Evolutionary conservation across 495 filamentous ascomycete species (phyloP).

Genomic region (Stereocaulon alpinum): DNA sequence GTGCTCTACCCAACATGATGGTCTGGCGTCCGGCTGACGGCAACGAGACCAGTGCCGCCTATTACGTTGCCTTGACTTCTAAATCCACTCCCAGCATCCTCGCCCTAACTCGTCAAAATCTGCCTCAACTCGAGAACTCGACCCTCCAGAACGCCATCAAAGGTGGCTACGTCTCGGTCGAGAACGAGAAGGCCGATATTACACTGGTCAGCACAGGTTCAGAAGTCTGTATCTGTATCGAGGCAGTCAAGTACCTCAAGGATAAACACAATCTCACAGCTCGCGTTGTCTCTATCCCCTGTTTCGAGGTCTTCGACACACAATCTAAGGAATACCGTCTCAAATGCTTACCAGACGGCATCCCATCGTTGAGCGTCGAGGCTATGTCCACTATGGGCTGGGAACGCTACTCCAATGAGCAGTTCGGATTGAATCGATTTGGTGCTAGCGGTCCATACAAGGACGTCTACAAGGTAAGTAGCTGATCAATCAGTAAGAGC

Average conservation of each 20-base stretch:
- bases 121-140: constrained; percentile 92
- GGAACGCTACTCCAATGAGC: constrained; percentile 98
- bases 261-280: constrained; percentile 81
- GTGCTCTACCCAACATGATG: constrained; percentile 98
- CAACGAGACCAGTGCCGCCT: constrained; percentile 96
- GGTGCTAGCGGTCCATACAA: constrained; percentile 95
- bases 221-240: constrained; percentile 87
- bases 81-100: constrained; percentile 87
- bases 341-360: constrained; percentile 82
- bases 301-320: constrained; percentile 93
- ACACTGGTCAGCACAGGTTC: constrained; percentile 93
- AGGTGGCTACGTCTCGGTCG: constrained; percentile 86
- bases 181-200: constrained; percentile 72
- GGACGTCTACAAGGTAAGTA: constrained; percentile 85
- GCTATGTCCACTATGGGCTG: constrained; percentile 89
- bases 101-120: constrained; percentile 94
- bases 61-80: constrained; percentile 88
- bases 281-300: constrained; percentile 91
- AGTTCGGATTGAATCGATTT: constrained; percentile 98
- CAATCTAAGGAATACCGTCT: constrained; percentile 92
- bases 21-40: constrained; percentile 99
- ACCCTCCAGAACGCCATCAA: constrained; percentile 78
- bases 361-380: constrained; percentile 88
- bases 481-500: not conserved
- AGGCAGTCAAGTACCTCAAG: constrained; percentile 81